Base-by-base conservation (phyloP, 352 stramenopile species). In the Globisporangium middletonii region DNA sequence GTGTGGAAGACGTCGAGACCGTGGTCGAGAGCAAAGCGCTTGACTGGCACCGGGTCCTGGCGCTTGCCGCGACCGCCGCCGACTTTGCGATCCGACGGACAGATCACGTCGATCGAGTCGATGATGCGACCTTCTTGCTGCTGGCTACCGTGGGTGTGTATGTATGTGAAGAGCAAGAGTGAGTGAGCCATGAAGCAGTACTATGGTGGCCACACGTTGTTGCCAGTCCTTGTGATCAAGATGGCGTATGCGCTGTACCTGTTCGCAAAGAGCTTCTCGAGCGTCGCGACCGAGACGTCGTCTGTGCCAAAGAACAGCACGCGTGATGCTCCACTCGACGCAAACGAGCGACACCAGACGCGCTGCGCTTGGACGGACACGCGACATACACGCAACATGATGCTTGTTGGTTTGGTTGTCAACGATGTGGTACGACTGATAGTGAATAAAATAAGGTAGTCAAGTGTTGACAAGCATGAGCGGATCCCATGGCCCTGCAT, bases 231-330 rank as follows among this genome's bases (percentile, higher is more conserved):
- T 27, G 16, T 37, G n/a, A 45, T 2, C 18, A 88, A 6, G 33
- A 38, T 9, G 33, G 12, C 12, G 33, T 38, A 6, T 9, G 33
- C 33, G 33, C 33, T 38, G 33, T 38, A 38, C 77, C 82, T 89
- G 69, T 88, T 83, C 56, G 62, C 69, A 53, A 92, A 72, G 60
- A 94, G 68, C 41, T 57, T 60, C 56, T 78, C 67, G 23, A 94
- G 79, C 62, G 84, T 94, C 38, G 82, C 75, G 37, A 92, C 72
- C 19, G 84, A 92, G 28, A 94, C 79, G 44, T 94, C 77, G 57
- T 94, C 84, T 3, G 84, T 94, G 35, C 84, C 84, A 67, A 94
- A 94, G 71, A 94, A 94, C 15, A 94, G 65, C 33, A 94, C 81
- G 49, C 83, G 77, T 48, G 81, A 75, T 15, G 63, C 30, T 6